Conservation (phyloP, 371 early-diverging fungal genomes). For the Rhizopus delemar region DNA sequence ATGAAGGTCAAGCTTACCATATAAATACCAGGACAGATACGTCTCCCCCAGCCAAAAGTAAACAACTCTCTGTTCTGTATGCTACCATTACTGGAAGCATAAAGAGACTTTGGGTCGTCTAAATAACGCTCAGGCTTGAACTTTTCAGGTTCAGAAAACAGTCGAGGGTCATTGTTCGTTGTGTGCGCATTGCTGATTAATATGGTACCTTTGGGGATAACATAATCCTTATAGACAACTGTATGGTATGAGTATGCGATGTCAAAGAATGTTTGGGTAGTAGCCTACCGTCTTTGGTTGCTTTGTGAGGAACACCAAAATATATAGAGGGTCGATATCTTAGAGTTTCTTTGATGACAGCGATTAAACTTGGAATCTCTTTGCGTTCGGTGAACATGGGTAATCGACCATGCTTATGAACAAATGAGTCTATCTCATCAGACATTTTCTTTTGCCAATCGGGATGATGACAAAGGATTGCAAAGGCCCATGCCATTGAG, state of each 20-base stretch:
- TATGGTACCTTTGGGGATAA: slow-evolving; percentile 23
- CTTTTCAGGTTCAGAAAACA: slow-evolving; percentile 19
- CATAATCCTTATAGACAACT: slow-evolving; percentile 18
- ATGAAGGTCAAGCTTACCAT: slow-evolving; percentile 10
- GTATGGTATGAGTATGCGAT: background rate
- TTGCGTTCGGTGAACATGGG: slow-evolving; percentile 19
- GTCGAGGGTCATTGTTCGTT: slow-evolving; percentile 3
- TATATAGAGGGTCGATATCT: slow-evolving; percentile 10
- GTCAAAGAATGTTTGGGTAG: background rate
- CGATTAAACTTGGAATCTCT: slow-evolving; percentile 8
- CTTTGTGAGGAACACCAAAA: slow-evolving; percentile 19
- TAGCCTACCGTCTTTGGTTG: slow-evolving; percentile 12
- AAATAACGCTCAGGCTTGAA: slow-evolving; percentile 31
- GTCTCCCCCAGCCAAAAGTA: slow-evolving; percentile 24
- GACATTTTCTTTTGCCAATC: slow-evolving; percentile 8
- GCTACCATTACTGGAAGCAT: slow-evolving; percentile 12
- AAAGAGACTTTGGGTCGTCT: slow-evolving; percentile 10
- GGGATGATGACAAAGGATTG: slow-evolving; percentile 17
- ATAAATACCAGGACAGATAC: slow-evolving; percentile 22
- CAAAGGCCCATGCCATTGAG: slow-evolving; percentile 13
- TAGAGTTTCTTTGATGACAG: slow-evolving; percentile 21
- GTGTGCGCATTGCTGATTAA: slow-evolving; percentile 16
- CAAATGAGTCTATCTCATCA: slow-evolving; percentile 17
- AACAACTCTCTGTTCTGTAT: slow-evolving; percentile 12
- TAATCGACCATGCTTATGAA: slow-evolving; percentile 6